phyloP scores from a whole-genome alignment of 2,329 filamentous ascomycete species.

The Neonectria punicea region DNA sequence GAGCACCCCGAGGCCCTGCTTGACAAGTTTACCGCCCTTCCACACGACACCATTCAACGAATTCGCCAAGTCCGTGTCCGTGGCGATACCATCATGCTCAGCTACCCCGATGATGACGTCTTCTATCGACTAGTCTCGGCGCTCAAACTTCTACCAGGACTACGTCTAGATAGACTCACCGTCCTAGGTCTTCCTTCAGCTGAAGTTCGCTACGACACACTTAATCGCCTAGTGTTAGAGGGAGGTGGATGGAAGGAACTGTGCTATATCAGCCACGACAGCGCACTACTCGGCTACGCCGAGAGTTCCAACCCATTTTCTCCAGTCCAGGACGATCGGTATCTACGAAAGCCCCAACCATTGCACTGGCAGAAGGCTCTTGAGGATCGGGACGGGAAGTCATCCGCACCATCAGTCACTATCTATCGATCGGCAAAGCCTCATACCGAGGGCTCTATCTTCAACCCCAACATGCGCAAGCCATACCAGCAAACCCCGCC shows the following conservation, averaged over 20 bases:
- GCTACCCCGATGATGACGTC: background rate
- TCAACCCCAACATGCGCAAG: background rate
- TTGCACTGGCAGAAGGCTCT: constrained; percentile 10
- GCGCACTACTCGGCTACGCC: constrained; percentile 7
- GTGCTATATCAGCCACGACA: constrained; percentile 16
- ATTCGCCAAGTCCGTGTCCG: constrained; percentile 13
- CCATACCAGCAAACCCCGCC: constrained; percentile 2
- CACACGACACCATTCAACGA: constrained; percentile 6
- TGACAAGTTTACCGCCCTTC: constrained; percentile 11
- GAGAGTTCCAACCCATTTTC: background rate
- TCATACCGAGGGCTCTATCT: background rate
- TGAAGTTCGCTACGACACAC: constrained; percentile 4
- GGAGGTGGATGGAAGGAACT: constrained; percentile 27
- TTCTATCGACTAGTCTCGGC: constrained; percentile 1
- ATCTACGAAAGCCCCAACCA: constrained; percentile 23
- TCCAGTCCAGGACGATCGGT: background rate
- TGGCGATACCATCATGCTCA: background rate
- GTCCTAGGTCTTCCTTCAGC: background rate
- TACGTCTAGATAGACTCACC: constrained; percentile 24
- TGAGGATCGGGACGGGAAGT: constrained; percentile 6
- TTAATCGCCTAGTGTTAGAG: constrained; percentile 11
- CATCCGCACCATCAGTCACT: constrained; percentile 12
- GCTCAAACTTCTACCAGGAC: constrained; percentile 19
- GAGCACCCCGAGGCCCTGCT: constrained; percentile 16
- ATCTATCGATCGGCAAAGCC: constrained; percentile 16